A percentile compares a stretch with the other conserved stretches of the same genome.
These are phyloP conservation scores for Acanthamoeba healyi DNA, from an alignment of 208 protist species.

Conservation along the genomic window DNA sequence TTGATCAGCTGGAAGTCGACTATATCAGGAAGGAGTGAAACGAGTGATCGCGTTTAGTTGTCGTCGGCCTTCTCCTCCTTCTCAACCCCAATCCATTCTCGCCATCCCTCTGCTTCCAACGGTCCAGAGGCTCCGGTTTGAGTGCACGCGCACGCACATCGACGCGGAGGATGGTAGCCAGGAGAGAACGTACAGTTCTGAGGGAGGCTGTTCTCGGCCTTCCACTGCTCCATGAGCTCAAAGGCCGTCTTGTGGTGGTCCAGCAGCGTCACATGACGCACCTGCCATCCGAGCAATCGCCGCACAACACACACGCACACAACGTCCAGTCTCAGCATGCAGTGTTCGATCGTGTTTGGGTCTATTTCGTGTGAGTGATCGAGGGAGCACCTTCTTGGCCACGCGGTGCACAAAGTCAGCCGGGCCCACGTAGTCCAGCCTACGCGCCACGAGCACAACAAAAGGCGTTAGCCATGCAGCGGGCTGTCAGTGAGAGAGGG, in stretches of 20 bases:
- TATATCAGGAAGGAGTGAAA: background rate
- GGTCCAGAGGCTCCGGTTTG: too few relatives aligned
- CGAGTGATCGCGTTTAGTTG: background rate
- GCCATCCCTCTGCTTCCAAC: too few relatives aligned
- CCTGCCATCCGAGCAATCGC: background rate
- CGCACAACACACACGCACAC: background rate
- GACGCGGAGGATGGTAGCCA: background rate
- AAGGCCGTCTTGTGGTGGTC: conserved; percentile 66
- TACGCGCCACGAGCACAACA: background rate
- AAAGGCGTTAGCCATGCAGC: too few relatives aligned
- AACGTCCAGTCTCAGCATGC: background rate
- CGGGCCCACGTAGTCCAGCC: conserved; percentile 42
- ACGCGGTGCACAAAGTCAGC: conserved; percentile 52
- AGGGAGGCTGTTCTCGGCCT: conserved; percentile 38
- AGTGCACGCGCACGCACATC: too few relatives aligned
- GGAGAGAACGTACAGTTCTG: conserved; percentile 14
- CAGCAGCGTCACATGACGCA: conserved; percentile 21
- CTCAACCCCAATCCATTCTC: too few relatives aligned
- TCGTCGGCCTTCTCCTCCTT: too few relatives aligned
- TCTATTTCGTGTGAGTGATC: too few relatives aligned
- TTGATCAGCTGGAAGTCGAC: conserved; percentile 36
- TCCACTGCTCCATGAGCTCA: conserved; percentile 44
- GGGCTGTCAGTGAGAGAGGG: too few relatives aligned
- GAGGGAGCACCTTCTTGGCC: conserved; percentile 25
- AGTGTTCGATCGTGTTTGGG: too few relatives aligned